Conservation (phyloP, 345 rosid genomes). For the Alliaria petiolata region DNA sequence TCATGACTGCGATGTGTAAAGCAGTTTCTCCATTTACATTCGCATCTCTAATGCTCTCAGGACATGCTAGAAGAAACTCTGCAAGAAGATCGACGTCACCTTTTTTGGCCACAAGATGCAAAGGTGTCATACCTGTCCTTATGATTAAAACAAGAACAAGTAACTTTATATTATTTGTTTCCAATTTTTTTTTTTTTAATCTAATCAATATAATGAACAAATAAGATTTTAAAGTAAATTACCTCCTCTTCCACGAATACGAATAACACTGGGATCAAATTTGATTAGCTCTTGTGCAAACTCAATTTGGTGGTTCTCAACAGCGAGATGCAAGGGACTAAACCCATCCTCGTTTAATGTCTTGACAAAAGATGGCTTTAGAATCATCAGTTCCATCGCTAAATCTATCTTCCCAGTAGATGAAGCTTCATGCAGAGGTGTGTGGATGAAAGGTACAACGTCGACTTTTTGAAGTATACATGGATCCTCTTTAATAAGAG, state of each 20-base stretch:
- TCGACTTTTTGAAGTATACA: not conserved
- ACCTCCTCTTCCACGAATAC: slow-evolving; percentile 5
- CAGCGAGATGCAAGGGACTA: slow-evolving; percentile 14
- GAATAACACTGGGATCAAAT: slow-evolving; percentile 11
- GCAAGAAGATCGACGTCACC: not conserved
- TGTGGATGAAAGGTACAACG: not conserved
- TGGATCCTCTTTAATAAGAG: not conserved
- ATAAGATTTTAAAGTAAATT: not conserved
- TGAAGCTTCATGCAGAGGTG: slow-evolving; percentile 20
- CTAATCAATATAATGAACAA: not conserved
- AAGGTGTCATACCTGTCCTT: slow-evolving; percentile 8
- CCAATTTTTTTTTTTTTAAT: too few relatives aligned
- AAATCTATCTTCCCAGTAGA: not conserved
- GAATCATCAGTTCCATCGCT: slow-evolving; percentile 16
- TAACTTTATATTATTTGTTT: too few relatives aligned
- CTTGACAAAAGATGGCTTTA: slow-evolving; percentile 19
- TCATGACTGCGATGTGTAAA: slow-evolving; percentile 2
- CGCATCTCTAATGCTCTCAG: slow-evolving; percentile 2
- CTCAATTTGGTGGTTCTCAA: not conserved
- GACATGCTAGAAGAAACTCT: not conserved
- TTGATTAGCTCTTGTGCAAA: slow-evolving; percentile 15
- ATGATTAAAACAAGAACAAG: too few relatives aligned
- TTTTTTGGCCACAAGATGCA: slow-evolving; percentile 8
- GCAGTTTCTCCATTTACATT: not conserved
- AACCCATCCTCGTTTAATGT: not conserved